phyloP scores from a whole-genome alignment of 2,329 filamentous ascomycete species.

The Ramularia endophylla region DNA sequence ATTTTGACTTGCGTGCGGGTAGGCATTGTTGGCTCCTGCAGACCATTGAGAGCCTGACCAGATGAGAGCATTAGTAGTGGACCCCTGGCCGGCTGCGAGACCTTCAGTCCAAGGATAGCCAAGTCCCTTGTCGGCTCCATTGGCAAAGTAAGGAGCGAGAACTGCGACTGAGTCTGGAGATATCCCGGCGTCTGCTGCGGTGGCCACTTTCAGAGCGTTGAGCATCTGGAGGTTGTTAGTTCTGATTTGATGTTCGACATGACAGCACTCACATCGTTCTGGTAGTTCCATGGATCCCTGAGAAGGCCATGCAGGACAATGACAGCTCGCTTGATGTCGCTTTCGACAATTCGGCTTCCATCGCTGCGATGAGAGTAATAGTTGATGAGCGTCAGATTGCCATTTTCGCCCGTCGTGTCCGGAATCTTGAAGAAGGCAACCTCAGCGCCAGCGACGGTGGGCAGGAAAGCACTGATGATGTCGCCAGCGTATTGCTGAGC shows the following conservation, averaged over 20 bases:
- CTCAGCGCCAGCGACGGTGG: conserved; percentile 17
- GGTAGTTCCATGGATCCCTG: conserved; percentile 25
- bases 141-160: conserved; percentile 31
- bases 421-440: conserved; percentile 31
- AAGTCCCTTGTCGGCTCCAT: conserved; percentile 29
- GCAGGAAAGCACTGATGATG: conserved; percentile 18
- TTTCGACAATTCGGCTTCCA: conserved; percentile 19
- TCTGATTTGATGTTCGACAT: neutral
- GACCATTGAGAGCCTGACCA: conserved; percentile 31
- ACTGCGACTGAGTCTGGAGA: conserved; percentile 27
- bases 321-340: conserved; percentile 25
- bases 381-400: conserved; percentile 28
- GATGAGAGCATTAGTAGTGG: conserved; percentile 28
- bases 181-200: conserved; percentile 19
- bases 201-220: conserved; percentile 25
- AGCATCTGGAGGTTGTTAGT: conserved; percentile 18
- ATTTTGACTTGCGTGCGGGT: conserved; percentile 20
- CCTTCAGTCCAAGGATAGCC: conserved; percentile 29
- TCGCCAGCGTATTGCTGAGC: conserved; percentile 25
- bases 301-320: conserved; percentile 28
- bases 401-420: conserved; percentile 18
- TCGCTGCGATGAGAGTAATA: conserved; percentile 24
- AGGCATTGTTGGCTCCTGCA: conserved; percentile 30
- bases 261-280: conserved; percentile 16
- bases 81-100: conserved; percentile 22